These are phyloP conservation scores for Marasmius tenuissimus DNA, from an alignment of 1,284 basidiomycete species.

Conservation along the genomic window DNA sequence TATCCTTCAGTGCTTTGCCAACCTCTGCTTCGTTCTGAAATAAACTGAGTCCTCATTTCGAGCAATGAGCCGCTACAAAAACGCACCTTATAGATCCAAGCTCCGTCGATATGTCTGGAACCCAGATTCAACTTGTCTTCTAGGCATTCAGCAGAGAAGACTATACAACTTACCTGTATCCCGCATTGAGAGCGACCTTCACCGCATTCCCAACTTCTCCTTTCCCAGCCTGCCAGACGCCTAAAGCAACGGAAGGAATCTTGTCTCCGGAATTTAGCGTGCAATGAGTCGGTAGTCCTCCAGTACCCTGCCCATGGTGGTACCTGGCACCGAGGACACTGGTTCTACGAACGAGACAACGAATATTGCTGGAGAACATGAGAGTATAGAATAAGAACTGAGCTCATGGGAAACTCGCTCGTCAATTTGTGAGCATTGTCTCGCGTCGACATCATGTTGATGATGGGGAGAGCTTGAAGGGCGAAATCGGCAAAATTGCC, in stretches of 20 bases:
- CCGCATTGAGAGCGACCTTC: conserved; percentile 32
- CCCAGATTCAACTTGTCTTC: conserved; percentile 50
- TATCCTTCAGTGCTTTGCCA: conserved; percentile 62
- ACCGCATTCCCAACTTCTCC: conserved; percentile 61
- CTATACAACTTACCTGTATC: neutral
- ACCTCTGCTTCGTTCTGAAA: conserved; percentile 74
- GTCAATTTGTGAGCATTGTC: no score
- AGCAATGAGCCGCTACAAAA: conserved; percentile 11
- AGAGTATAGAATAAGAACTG: neutral
- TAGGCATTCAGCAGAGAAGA: neutral
- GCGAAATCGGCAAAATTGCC: no score
- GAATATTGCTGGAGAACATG: neutral
- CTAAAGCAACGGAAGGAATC: conserved; percentile 44
- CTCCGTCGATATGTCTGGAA: conserved; percentile 77
- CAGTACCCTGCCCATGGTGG: neutral
- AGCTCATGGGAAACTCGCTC: no score
- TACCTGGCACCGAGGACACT: neutral
- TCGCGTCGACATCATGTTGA: no score
- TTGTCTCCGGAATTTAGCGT: conserved; percentile 38
- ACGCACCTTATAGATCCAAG: conserved; percentile 60
- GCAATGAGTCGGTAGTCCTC: conserved; percentile 29
- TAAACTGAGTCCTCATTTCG: neutral
- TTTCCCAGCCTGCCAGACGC: conserved; percentile 56
- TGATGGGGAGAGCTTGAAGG: no score
- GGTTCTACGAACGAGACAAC: neutral